These are phyloP conservation scores for Talaromyces sp. DNA, from an alignment of 2,329 filamentous ascomycete species.

Conservation along the genomic window DNA sequence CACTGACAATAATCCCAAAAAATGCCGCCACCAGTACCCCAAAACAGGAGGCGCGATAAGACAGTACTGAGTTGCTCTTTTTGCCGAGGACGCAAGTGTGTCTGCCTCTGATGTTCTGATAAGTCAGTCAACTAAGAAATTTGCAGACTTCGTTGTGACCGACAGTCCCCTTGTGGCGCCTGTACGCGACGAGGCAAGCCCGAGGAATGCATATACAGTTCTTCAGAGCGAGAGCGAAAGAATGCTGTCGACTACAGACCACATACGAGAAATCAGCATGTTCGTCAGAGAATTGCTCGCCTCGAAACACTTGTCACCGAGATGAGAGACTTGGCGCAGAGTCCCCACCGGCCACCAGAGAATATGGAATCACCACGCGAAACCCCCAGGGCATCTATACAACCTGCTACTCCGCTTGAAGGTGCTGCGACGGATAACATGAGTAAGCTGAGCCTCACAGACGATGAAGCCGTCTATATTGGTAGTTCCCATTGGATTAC, in stretches of 20 bases:
- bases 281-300: slow-evolving; percentile 6
- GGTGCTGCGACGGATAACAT: neutral
- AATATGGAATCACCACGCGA: neutral
- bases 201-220: slow-evolving; percentile 3
- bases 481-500: slow-evolving; percentile 9
- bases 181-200: slow-evolving; percentile 5
- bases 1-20: neutral
- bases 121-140: neutral
- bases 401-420: neutral
- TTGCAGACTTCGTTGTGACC: slow-evolving; percentile 5
- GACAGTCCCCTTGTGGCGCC: slow-evolving; percentile 6
- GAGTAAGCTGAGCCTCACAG: slow-evolving; percentile 6
- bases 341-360: neutral
- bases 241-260: slow-evolving; percentile 10
- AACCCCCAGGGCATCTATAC: neutral
- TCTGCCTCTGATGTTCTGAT: neutral
- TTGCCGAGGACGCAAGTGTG: slow-evolving; percentile 3
- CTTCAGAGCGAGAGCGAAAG: slow-evolving; percentile 6
- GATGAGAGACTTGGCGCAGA: slow-evolving; percentile 9
- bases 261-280: slow-evolving; percentile 1
- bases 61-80: neutral
- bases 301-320: slow-evolving; percentile 6
- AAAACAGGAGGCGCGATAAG: slow-evolving; percentile 2
- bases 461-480: slow-evolving; percentile 7
- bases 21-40: neutral